Percentiles rank a stretch among this genome's conserved stretches.
Evolutionary conservation across 345 rosid species (phyloP).

Genomic region (Populus pruinosa): DNA sequence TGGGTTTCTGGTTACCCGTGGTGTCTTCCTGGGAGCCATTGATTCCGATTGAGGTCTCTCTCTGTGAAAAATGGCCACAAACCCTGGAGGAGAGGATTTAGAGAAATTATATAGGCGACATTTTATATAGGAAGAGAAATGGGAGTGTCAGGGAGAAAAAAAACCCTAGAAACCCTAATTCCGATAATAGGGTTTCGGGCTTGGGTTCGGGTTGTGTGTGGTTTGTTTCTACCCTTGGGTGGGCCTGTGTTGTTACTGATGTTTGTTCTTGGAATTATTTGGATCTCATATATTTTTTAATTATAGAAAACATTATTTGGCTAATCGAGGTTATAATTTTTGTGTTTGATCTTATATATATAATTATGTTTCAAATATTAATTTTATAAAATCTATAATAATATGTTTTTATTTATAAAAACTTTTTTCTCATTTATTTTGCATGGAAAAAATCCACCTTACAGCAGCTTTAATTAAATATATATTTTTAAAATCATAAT

Average conservation of each 20-base stretch:
- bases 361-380: too few relatives aligned
- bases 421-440: too few relatives aligned
- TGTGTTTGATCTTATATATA: too few relatives aligned
- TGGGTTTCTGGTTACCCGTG: constrained; percentile 44
- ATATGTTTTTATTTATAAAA: too few relatives aligned
- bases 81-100: background rate
- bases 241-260: background rate
- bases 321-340: too few relatives aligned
- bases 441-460: too few relatives aligned
- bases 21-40: constrained; percentile 25
- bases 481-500: too few relatives aligned
- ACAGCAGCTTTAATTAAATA: too few relatives aligned
- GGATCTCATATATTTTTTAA: too few relatives aligned
- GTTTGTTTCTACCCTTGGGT: background rate
- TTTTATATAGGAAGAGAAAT: background rate
- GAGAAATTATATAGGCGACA: background rate
- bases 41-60: background rate
- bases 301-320: too few relatives aligned
- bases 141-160: background rate
- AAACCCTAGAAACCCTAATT: background rate
- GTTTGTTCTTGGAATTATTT: too few relatives aligned
- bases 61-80: background rate
- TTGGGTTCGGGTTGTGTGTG: background rate
- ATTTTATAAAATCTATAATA: too few relatives aligned
- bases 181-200: background rate